These are phyloP conservation scores for Rhodotorula sp. DNA, from an alignment of 1,284 basidiomycete genomes.

Conservation along the genomic window DNA sequence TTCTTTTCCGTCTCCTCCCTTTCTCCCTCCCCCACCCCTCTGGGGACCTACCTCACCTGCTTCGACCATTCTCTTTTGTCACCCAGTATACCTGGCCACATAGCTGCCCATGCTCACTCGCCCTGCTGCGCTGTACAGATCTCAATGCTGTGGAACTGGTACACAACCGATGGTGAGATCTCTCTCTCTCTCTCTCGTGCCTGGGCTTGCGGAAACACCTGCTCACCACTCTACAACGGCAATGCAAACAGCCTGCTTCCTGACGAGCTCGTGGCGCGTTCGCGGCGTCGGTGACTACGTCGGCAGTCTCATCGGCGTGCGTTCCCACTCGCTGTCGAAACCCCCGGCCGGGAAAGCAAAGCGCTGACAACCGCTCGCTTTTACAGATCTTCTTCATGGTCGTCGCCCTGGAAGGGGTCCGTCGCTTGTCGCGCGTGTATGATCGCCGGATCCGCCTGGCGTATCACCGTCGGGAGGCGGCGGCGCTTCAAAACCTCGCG, in stretches of 20 bases:
- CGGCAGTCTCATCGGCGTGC: slow-evolving; percentile 49
- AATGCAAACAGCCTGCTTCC: slow-evolving; percentile 47
- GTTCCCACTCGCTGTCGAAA: not conserved
- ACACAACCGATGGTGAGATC: slow-evolving; percentile 10
- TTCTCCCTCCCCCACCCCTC: not conserved
- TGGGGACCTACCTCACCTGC: not conserved
- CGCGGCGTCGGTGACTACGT: slow-evolving; percentile 49
- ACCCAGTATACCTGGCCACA: not conserved
- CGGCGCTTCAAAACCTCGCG: slow-evolving; percentile 15
- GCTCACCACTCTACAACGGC: not conserved
- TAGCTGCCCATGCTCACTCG: too few relatives aligned
- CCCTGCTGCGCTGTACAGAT: not conserved
- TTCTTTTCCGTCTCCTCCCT: too few relatives aligned
- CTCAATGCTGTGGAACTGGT: slow-evolving; percentile 29
- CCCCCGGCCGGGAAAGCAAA: not conserved
- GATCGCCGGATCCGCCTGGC: slow-evolving; percentile 47
- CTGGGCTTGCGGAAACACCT: not conserved
- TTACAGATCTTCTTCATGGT: slow-evolving; percentile 49
- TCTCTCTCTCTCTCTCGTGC: too few relatives aligned
- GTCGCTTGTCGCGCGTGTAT: slow-evolving; percentile 50
- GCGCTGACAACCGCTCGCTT: not conserved
- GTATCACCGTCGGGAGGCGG: slow-evolving; percentile 25
- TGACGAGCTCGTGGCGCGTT: slow-evolving; percentile 50
- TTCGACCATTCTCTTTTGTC: not conserved
- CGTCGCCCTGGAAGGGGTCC: slow-evolving; percentile 49